A percentile compares a stretch with the other conserved stretches of the same genome.
Evolutionary conservation across 371 early-diverging fungal species (phyloP).

Genomic region (Phascolomyces articulosus): DNA sequence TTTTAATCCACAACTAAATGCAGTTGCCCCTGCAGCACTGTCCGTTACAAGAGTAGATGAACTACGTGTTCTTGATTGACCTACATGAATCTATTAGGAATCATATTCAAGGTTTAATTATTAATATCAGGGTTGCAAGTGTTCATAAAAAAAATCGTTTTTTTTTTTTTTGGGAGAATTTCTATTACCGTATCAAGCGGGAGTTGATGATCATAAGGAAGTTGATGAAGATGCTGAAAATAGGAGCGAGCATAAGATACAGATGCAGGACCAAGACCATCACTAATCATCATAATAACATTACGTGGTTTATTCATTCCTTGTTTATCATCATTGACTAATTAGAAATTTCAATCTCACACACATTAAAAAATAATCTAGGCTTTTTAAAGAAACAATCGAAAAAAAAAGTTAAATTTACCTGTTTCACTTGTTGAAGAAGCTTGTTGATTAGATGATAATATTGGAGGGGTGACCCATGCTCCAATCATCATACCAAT

Average conservation of each 20-base stretch:
- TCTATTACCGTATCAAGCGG: constrained; percentile 66
- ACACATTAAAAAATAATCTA: background rate
- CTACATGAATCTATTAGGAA: constrained; percentile 73
- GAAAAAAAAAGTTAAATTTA: background rate
- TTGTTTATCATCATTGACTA: background rate
- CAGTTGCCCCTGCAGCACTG: constrained; percentile 95
- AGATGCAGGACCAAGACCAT: constrained; percentile 90
- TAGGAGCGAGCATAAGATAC: constrained; percentile 85
- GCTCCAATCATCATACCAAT: constrained; percentile 13
- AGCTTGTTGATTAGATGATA: background rate
- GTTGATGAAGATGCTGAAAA: constrained; percentile 55
- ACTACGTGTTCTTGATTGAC: constrained; percentile 87
- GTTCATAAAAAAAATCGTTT: too few relatives aligned
- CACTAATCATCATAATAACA: constrained; percentile 89
- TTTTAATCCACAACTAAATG: constrained; percentile 84
- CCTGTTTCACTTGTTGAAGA: background rate
- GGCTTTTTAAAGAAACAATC: too few relatives aligned
- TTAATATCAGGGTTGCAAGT: background rate
- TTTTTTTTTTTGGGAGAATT: too few relatives aligned
- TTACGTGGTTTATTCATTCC: constrained; percentile 62
- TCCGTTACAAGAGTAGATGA: constrained; percentile 83
- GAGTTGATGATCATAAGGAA: constrained; percentile 37
- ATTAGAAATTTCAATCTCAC: too few relatives aligned
- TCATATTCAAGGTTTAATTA: too few relatives aligned
- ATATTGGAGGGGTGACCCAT: constrained; percentile 9